Evolutionary conservation across 441 rosid species (phyloP).

Genomic region (Pelargonium australe): DNA sequence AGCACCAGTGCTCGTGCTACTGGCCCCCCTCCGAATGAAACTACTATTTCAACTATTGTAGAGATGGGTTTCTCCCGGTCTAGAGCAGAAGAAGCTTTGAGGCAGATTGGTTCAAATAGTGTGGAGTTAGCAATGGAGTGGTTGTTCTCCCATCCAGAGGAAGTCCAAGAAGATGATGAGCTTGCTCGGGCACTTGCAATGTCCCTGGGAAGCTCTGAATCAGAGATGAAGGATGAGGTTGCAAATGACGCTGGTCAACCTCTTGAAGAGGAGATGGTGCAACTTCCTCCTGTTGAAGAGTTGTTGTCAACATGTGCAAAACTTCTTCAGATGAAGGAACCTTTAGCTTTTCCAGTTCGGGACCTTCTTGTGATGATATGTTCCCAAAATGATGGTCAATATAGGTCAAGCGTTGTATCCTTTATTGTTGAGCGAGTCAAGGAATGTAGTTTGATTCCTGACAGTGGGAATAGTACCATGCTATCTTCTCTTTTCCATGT

Average conservation of each 20-base stretch:
- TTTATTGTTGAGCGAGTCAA: slow-evolving; percentile 74
- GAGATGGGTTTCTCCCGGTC: slow-evolving; percentile 98
- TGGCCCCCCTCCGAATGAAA: slow-evolving; percentile 91
- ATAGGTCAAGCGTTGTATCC: slow-evolving; percentile 67
- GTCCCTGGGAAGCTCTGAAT: slow-evolving; percentile 89
- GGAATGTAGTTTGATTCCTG: slow-evolving; percentile 46
- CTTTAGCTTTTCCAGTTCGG: slow-evolving; percentile 83
- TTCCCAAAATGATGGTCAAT: slow-evolving; percentile 86
- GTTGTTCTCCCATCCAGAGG: slow-evolving; percentile 94
- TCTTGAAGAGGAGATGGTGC: slow-evolving; percentile 70
- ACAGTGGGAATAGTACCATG: slow-evolving; percentile 42
- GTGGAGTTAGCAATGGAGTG: slow-evolving; percentile 99
- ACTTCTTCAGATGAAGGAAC: slow-evolving; percentile 89
- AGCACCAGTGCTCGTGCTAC: slow-evolving; percentile 51
- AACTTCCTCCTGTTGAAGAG: slow-evolving; percentile 88
- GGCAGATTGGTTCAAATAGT: slow-evolving; percentile 92
- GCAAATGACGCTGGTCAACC: slow-evolving; percentile 37
- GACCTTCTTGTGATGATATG: slow-evolving; percentile 83
- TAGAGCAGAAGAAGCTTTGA: slow-evolving; percentile 95
- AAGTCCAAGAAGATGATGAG: slow-evolving; percentile 91
- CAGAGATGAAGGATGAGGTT: slow-evolving; percentile 64
- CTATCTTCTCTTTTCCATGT: slow-evolving; percentile 80
- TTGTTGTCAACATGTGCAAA: slow-evolving; percentile 74
- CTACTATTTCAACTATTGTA: slow-evolving; percentile 79
- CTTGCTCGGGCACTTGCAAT: slow-evolving; percentile 99